Conservation (phyloP, 441 rosid species). For the Hypseocharis bilobata region DNA sequence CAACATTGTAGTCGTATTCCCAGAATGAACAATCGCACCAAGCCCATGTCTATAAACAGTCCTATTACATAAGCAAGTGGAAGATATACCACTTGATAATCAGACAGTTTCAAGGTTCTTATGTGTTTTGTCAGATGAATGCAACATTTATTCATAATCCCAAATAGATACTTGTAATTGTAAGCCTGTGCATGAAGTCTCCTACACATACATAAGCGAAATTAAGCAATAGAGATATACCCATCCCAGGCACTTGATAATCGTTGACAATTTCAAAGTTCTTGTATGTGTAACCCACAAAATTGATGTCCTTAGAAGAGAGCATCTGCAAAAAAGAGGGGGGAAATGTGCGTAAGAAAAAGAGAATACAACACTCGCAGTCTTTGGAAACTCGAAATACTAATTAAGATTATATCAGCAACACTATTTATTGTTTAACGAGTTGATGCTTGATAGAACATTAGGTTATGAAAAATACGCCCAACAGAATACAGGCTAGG, state of each 20-base stretch:
- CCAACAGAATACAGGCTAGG: background rate
- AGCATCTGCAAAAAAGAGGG: slow-evolving; percentile 39
- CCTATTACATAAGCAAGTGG: background rate
- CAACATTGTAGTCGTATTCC: background rate
- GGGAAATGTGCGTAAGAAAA: background rate
- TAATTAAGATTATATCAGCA: background rate
- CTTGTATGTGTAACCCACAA: slow-evolving; percentile 58
- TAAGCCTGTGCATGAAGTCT: background rate
- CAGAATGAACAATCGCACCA: no score
- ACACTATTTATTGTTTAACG: background rate
- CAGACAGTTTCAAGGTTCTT: background rate
- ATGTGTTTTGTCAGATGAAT: background rate
- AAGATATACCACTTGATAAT: background rate
- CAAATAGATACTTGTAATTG: background rate
- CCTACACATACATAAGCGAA: background rate
- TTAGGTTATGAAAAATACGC: slow-evolving; percentile 1
- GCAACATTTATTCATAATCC: background rate
- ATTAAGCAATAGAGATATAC: slow-evolving; percentile 21
- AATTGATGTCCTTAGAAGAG: slow-evolving; percentile 57
- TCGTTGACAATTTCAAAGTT: slow-evolving; percentile 59
- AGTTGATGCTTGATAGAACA: background rate
- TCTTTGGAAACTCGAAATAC: background rate
- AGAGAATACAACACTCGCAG: background rate
- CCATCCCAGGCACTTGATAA: slow-evolving; percentile 54
- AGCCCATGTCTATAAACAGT: background rate